Conservation (phyloP, 148 eudicot species). For the Dysphania ambrosioides region DNA sequence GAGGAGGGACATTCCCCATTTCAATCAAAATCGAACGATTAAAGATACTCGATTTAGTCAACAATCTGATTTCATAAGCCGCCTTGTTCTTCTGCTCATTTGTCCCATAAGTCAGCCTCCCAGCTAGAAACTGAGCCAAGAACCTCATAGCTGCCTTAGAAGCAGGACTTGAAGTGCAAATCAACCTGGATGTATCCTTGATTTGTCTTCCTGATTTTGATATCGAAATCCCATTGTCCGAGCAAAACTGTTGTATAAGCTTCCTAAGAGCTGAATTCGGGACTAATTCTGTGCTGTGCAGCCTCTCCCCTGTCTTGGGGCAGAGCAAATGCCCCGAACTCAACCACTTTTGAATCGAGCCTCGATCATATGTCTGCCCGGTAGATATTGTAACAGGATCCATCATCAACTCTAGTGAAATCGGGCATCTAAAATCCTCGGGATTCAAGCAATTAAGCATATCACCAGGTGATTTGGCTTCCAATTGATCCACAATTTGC, state of each 20-base stretch:
- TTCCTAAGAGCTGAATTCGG: slow-evolving; percentile 59
- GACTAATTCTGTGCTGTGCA: slow-evolving; percentile 49
- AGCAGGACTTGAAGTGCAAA: slow-evolving; percentile 38
- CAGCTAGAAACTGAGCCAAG: slow-evolving; percentile 45
- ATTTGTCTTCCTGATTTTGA: slow-evolving; percentile 41
- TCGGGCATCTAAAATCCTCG: slow-evolving; percentile 83
- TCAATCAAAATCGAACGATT: slow-evolving; percentile 56
- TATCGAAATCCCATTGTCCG: slow-evolving; percentile 58
- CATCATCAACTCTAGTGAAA: slow-evolving; percentile 81
- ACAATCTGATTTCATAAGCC: slow-evolving; percentile 60
- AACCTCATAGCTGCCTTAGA: slow-evolving; percentile 42
- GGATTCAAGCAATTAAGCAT: slow-evolving; percentile 45
- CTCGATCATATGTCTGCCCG: slow-evolving; percentile 77
- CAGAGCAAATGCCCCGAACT: slow-evolving; percentile 64
- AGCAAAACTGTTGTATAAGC: slow-evolving; percentile 60
- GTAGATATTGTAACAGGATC: slow-evolving; percentile 79
- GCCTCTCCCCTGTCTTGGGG: slow-evolving; percentile 76
- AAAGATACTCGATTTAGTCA: slow-evolving; percentile 58
- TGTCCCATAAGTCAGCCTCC: slow-evolving; percentile 44
- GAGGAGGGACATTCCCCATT: slow-evolving; percentile 52
- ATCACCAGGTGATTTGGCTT: slow-evolving; percentile 26
- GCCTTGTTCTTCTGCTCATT: slow-evolving; percentile 58
- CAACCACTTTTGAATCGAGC: slow-evolving; percentile 70
- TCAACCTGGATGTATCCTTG: slow-evolving; percentile 41
- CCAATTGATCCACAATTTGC: slow-evolving; percentile 11